Evolutionary conservation across 495 filamentous ascomycete species (phyloP), one percentile per base, ranked within the genome.

Genomic region (Podospora didyma): DNA sequence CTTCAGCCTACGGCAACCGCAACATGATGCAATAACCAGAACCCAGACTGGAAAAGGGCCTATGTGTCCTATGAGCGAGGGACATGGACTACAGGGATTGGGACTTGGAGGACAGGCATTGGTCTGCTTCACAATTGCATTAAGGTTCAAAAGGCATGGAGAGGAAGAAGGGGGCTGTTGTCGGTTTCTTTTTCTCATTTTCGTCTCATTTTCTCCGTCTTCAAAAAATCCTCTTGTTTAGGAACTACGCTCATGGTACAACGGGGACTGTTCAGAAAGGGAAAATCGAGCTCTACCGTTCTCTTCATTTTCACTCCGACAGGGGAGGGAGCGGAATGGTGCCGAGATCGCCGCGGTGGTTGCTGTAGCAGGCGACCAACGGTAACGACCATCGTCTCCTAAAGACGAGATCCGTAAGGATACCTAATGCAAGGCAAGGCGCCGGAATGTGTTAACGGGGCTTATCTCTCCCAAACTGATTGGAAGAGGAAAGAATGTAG

Each of bases 171-270:
- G 39, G 39, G n/a, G 12, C 12, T 42, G 12, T 14, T 16, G n/a
- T 42, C 14, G 4, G 10, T 17, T 42, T 42, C 12, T 17, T 42
- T 42, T 42, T 37, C 45, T 53, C 26, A 34, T 50, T 54, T 49
- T 44, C 31, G 1, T 61, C 42, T 31, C 56, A 44, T 51, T 63
- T 62, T 46, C 24, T 49, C 47, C 17, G 10, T 42, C 39, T 16
- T 42, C 26, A 31, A 31, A 31, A 31, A 31, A 31, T 49, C 37
- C 46, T 42, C 41, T 50, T 52, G 46, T 46, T 56, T 46, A 39
- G 51, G 54, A 56, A n/a, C n/a, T n/a, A n/a, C n/a, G n/a, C 44
- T 53, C 37, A 61, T 56, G 51, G 49, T 54, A 56, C 48, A 53
- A 46, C 20, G 52, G 62, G 56, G 26, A 54, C 4, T 14, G 39